Evolutionary conservation across 257 asterid genomes (phyloP), one percentile per base, ranked within the genome.

Genomic region (Thymus quinquecostatus): DNA sequence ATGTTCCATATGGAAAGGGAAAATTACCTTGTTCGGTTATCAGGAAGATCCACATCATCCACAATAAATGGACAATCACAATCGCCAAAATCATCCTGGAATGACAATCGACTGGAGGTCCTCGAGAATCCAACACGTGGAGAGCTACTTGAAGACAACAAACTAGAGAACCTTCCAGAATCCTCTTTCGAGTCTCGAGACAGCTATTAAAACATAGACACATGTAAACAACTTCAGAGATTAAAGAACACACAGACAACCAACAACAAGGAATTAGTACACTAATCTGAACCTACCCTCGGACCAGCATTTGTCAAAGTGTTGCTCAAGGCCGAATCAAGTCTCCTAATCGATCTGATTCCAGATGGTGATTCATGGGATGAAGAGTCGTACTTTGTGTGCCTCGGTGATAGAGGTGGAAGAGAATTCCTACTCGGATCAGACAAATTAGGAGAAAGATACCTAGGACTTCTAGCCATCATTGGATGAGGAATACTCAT

Each of bases 101-200:
- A 92, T 80, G 99, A 95, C 77, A 94, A 77, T 69, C 99, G 84
- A 81, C 99, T 95, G 34, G 98, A 95, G 81, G 94, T 92, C 77
- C 98, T 88, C 7, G 99, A 95, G 87, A 86, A 86, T 69, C 96
- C 98, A 67, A 88, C 82, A 75, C 92, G 97, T 50, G 99, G 98
- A 6, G 99, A 95, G 73, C 91, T 87, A 80, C 95, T 92, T 33
- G 97, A 89, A 51, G 98, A 94, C 60, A 83, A 79, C 88, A 88
- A 83, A 66, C 97, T 85, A 11, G 97, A 91, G 77, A 88, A 95
- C 77, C 98, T 83, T 50, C 99, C 99, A n/a, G 98, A 95, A 80
- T 95, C 99, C 76, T 92, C 93, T 77, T 85, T 94, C 43, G 87
- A 71, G 73, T 94, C 99, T 78, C 96, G 91, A 47, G 89, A 81